Percentiles rank a stretch among this genome's conserved stretches.
Evolutionary conservation across 1,284 basidiomycete species (phyloP).

Genomic region (Leccinum pallidistipes): DNA sequence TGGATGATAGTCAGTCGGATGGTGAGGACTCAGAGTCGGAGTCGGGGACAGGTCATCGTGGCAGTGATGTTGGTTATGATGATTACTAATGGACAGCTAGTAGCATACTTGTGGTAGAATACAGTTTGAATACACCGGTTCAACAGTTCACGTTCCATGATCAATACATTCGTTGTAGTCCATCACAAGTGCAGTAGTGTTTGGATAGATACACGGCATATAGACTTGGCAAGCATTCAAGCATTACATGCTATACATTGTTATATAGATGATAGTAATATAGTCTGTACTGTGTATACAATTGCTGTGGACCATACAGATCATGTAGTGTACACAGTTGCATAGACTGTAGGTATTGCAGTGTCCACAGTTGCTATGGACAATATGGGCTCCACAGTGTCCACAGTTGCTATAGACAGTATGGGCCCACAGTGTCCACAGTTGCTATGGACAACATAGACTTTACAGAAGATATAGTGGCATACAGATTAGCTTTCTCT

Average conservation of each 20-base stretch:
- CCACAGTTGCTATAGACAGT: background rate
- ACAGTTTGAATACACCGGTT: too few relatives aligned
- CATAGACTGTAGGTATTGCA: background rate
- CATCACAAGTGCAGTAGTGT: too few relatives aligned
- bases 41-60: background rate
- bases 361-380: background rate
- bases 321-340: background rate
- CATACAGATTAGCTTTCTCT: background rate
- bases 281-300: background rate
- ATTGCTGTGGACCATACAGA: too few relatives aligned
- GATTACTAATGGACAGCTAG: background rate
- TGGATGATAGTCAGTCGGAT: background rate
- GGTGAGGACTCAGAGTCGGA: background rate
- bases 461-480: background rate
- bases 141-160: too few relatives aligned
- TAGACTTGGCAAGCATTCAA: too few relatives aligned
- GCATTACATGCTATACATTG: too few relatives aligned
- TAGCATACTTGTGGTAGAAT: too few relatives aligned
- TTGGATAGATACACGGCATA: too few relatives aligned
- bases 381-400: background rate
- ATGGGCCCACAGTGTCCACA: background rate
- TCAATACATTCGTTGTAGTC: too few relatives aligned
- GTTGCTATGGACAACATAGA: background rate
- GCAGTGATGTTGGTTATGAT: background rate
- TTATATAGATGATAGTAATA: background rate